Evolutionary conservation across 2,329 filamentous ascomycete species (phyloP), one percentile per base, ranked within the genome.

Genomic region (Neocatenulostroma microsporum): DNA sequence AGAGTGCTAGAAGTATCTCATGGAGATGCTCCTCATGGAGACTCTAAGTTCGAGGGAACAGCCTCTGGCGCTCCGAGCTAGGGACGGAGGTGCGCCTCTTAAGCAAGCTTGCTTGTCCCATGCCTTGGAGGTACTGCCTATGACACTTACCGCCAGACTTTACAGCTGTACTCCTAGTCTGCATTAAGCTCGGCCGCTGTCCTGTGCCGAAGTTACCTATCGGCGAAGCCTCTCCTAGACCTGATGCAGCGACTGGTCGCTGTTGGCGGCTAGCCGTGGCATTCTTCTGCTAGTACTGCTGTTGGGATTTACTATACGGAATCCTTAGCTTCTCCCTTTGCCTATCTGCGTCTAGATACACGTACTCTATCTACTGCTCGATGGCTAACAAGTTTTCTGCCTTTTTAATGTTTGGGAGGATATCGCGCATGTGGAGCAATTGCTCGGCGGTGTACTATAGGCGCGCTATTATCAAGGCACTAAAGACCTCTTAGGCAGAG

Each of bases 361-460:
- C 62, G 48, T 64, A 94, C 83, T 89, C 87, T 86, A 95, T 94
- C 88, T 88, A 96, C 69, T 94, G 85, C 67, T 94, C 86, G 46
- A 82, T 75, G 18, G 86, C 82, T 47, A 87, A 87, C 30, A 95
- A 73, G 47, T 73, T 75, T 46, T 80, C 69, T 30, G 89, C 89
- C 63, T 84, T 93, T 51, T 74, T 68, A 56, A 87, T 87, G 61
- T 94, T 70, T 48, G 87, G 87, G n/a, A n/a, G n/a, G 47, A 89
- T 95, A 42, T 82, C 72, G 63, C 81, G 77, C 54, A 96, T 69
- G 60, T 73, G 72, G 53, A 86, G 69, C 51, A 96, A 71, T 63
- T 83, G 74, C 47, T 88, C 84, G 62, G 76, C 71, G 45, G 82
- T 74, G 62, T 95, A 95, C 69, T 77, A 74, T 56, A 69, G 61